Evolutionary conservation across 1,139 yeast species (phyloP).

Genomic region (Spathaspora sp.): DNA sequence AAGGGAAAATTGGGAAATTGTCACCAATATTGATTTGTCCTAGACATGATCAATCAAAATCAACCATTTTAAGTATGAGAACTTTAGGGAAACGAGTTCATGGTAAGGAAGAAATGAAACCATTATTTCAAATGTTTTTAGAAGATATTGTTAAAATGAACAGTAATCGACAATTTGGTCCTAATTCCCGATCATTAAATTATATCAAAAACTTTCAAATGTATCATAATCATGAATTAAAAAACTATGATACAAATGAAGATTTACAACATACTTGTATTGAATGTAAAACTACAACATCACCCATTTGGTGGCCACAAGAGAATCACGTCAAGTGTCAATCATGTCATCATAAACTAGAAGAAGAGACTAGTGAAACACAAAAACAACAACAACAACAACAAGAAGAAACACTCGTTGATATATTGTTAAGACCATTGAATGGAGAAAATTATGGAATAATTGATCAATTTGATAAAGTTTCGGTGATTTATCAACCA

Average conservation of each 20-base stretch:
- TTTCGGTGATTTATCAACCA: conserved; percentile 18
- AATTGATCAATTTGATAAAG: conserved; percentile 25
- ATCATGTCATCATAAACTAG: conserved; percentile 27
- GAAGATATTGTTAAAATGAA: conserved; percentile 37
- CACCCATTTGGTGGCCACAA: conserved; percentile 44
- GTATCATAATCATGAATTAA: conserved; percentile 8
- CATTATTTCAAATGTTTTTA: conserved; percentile 42
- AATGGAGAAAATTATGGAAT: conserved; percentile 37
- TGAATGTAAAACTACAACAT: conserved; percentile 25
- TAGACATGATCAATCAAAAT: conserved; percentile 26
- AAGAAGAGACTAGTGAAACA: background rate
- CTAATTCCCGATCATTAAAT: conserved; percentile 31
- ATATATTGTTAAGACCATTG: conserved; percentile 30
- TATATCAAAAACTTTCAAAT: conserved; percentile 25
- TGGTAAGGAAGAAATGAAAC: conserved; percentile 23
- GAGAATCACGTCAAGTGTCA: conserved; percentile 23
- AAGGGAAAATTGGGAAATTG: conserved; percentile 34
- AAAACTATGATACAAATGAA: background rate
- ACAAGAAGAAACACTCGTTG: conserved; percentile 14
- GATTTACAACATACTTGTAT: conserved; percentile 15
- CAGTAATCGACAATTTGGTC: conserved; percentile 23
- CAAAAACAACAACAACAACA: no score
- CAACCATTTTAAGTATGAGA: conserved; percentile 19
- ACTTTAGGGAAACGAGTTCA: conserved; percentile 36
- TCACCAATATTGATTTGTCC: conserved; percentile 46